These are phyloP conservation scores for Graphilbum ipis-grandicollis DNA, from an alignment of 2,329 filamentous ascomycete genomes.

Conservation along the genomic window DNA sequence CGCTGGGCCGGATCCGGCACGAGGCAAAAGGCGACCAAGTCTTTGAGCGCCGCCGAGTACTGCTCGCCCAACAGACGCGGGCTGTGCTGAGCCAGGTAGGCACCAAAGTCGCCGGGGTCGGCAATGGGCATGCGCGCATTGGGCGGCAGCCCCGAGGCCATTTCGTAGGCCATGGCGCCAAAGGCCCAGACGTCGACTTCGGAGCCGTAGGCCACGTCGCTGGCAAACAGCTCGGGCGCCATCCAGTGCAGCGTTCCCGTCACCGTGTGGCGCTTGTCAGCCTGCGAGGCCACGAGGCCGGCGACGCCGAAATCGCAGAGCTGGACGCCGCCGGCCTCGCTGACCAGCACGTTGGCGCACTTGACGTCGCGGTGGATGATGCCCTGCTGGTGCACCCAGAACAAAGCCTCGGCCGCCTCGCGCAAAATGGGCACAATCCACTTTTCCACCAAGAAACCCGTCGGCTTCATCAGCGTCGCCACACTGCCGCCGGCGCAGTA, in stretches of 20 bases:
- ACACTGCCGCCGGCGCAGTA: constrained; percentile 77
- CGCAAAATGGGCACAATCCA: constrained; percentile 33
- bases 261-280: constrained; percentile 63
- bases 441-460: constrained; percentile 48
- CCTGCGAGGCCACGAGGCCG: constrained; percentile 56
- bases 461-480: constrained; percentile 54
- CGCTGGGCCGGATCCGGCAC: constrained; percentile 50
- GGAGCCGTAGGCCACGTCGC: constrained; percentile 43
- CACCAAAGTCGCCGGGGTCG: constrained; percentile 33
- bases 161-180: constrained; percentile 64
- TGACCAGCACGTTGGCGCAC: constrained; percentile 65
- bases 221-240: constrained; percentile 60
- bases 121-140: constrained; percentile 36
- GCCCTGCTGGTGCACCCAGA: constrained; percentile 49
- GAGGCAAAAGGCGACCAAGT: constrained; percentile 57
- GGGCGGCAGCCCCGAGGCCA: constrained; percentile 61
- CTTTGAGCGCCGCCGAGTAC: constrained; percentile 51
- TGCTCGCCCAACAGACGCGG: constrained; percentile 54
- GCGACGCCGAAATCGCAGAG: constrained; percentile 76
- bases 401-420: constrained; percentile 47
- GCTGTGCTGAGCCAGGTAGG: constrained; percentile 39
- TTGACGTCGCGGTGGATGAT: constrained; percentile 59
- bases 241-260: constrained; percentile 78
- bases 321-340: constrained; percentile 60
- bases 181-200: constrained; percentile 76